phyloP scores from a whole-genome alignment of 148 eudicot species.

The Talinum fruticosum region DNA sequence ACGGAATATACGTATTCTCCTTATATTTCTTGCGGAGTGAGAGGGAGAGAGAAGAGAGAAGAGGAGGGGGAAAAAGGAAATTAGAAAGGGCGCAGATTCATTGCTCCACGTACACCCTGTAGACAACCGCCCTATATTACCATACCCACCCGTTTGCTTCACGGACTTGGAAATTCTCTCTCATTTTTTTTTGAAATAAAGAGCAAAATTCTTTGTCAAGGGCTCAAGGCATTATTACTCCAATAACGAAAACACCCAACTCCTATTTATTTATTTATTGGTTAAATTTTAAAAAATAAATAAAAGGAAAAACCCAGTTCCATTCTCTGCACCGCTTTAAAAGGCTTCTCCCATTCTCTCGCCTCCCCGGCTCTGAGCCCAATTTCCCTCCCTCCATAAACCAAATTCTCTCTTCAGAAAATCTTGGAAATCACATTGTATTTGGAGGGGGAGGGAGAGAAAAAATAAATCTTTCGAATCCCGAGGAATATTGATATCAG shows the following conservation, averaged over 20 bases:
- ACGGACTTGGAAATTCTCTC: neutral
- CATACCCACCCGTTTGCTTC: neutral
- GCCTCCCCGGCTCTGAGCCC: constrained; percentile 16
- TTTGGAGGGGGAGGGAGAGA: neutral
- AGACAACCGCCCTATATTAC: neutral
- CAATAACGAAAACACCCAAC: neutral
- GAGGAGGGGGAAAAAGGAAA: no score
- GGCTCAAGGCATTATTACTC: neutral
- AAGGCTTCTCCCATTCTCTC: constrained; percentile 5
- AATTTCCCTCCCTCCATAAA: neutral
- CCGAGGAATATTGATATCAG: constrained; percentile 3
- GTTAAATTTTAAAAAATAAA: neutral
- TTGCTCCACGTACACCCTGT: neutral
- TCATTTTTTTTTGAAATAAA: neutral
- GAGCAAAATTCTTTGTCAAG: neutral
- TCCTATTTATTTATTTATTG: no score
- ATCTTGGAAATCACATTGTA: constrained; percentile 14
- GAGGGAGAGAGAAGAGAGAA: no score
- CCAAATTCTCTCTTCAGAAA: constrained; percentile 9
- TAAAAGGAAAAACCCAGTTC: neutral
- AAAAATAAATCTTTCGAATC: neutral
- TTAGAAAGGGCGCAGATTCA: neutral
- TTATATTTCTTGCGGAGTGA: neutral
- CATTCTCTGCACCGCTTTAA: constrained; percentile 13
- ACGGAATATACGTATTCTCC: no score